Evolutionary conservation across 1,284 basidiomycete species (phyloP).

Genomic region (Malassezia vespertilionis): DNA sequence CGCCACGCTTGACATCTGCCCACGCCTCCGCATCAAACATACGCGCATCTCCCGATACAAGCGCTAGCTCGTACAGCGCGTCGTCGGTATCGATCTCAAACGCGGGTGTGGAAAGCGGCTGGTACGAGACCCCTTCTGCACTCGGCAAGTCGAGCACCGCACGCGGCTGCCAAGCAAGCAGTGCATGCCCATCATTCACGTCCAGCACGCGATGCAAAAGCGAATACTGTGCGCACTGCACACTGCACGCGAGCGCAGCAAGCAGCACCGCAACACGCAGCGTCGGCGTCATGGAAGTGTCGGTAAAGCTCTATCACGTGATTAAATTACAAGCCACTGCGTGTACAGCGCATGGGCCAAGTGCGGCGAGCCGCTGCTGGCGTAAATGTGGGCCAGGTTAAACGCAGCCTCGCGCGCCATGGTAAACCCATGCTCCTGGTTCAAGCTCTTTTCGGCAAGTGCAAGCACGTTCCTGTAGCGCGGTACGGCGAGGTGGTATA

Average conservation of each 20-base stretch:
- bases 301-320: slow-evolving; percentile 4
- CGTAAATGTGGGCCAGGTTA: slow-evolving; percentile 36
- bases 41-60: slow-evolving; percentile 2
- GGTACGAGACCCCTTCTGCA: too few relatives aligned
- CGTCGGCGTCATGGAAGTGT: neutral
- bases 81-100: too few relatives aligned
- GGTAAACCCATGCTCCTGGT: slow-evolving; percentile 4
- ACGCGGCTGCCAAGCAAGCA: slow-evolving; percentile 4
- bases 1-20: neutral
- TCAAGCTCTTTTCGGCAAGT: slow-evolving; percentile 12
- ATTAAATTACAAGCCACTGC: slow-evolving; percentile 21
- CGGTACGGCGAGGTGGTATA: slow-evolving; percentile 32
- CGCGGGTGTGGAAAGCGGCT: too few relatives aligned
- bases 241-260: neutral
- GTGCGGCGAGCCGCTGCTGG: slow-evolving; percentile 20
- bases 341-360: slow-evolving; percentile 21
- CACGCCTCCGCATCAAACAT: neutral
- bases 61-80: slow-evolving; percentile 6
- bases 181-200: neutral
- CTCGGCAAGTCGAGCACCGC: neutral
- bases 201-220: slow-evolving; percentile 5
- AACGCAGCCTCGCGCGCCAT: slow-evolving; percentile 36
- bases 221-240: slow-evolving; percentile 1
- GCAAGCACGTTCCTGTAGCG: slow-evolving; percentile 29
- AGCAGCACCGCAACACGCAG: neutral